Base-by-base conservation (phyloP, 2,329 filamentous ascomycete genomes). In the Neoscytalidium dimidiatum region DNA sequence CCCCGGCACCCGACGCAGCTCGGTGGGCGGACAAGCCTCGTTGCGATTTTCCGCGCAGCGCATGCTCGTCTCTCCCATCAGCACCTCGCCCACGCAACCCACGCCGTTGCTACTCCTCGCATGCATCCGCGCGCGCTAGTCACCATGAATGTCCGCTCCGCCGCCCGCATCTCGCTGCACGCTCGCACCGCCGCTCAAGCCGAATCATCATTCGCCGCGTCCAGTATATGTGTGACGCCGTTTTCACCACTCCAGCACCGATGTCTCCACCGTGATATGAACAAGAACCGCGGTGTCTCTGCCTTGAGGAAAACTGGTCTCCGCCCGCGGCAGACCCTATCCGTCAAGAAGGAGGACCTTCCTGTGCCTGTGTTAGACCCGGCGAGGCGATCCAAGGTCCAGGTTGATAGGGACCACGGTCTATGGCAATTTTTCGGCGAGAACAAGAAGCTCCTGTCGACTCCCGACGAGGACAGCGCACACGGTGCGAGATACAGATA, bases 391-490 rank as follows among this genome's bases (percentile, higher is more conserved):
- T 76, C 82, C 52, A 75, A 79, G 66, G 76, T 90, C 33, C 76
- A 85, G 68, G 85, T 65, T 38, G 38, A 65, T 23, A 17, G 23
- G 13, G 23, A 94, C 69, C 95, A 99, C 79, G 94, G 93, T 31
- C 88, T 99, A 11, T 98, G 92, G 90, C 90, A 87, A 1, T 99
- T 99, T 81, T 98, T 99, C 80, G 88, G 89, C 72, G 84, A 84
- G 67, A 85, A 89, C 68, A 86, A 86, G 68, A 86, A 88, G 72
- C 80, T 89, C n/a, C 77, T 97, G 72, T 84, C 85, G 70, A 88
- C 88, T 7, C 93, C 94, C 4, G 84, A 87, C 38, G 88, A 94
- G 69, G 88, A 91, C 64, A 76, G 83, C 57, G 82, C 86, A 68
- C 90, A 95, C 77, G 95, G 86, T 87, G 78, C 68, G 79, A 46